Percentiles rank a stretch among this genome's conserved stretches.
Evolutionary conservation across 805 yeast species (phyloP).

Genomic region (Candida maris): DNA sequence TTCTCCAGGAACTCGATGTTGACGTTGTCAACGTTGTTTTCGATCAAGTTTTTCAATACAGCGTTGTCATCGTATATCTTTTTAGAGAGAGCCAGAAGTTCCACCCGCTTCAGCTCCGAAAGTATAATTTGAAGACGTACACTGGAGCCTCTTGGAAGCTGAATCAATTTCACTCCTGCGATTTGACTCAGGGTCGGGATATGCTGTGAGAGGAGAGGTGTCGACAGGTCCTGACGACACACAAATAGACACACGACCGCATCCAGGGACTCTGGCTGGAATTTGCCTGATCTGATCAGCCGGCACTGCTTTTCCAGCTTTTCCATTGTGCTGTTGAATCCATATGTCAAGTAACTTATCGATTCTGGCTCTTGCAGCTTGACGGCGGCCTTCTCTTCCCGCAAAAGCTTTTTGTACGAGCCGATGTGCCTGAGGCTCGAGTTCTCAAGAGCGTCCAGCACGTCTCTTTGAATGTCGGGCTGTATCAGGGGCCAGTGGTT

Average conservation of each 20-base stretch:
- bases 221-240: conserved; percentile 39
- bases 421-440: conserved; percentile 12
- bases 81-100: conserved; percentile 18
- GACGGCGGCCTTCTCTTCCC: conserved; percentile 19
- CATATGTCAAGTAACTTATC: conserved; percentile 33
- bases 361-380: conserved; percentile 29
- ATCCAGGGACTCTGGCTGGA: conserved; percentile 20
- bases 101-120: conserved; percentile 11
- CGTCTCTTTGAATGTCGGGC: conserved; percentile 29
- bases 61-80: conserved; percentile 12
- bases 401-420: conserved; percentile 21
- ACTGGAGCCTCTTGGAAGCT: conserved; percentile 48
- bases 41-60: conserved; percentile 13
- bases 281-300: conserved; percentile 14
- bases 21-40: conserved; percentile 20
- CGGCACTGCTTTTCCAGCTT: conserved; percentile 43
- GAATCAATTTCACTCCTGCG: conserved; percentile 55
- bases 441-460: conserved; percentile 25
- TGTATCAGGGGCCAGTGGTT: conserved; percentile 39
- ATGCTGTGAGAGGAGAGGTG: conserved; percentile 51
- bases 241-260: conserved; percentile 48
- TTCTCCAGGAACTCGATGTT: conserved; percentile 23
- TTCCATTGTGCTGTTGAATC: conserved; percentile 55
- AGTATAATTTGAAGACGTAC: conserved; percentile 17
- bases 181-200: conserved; percentile 54